A percentile compares a stretch with the other conserved stretches of the same genome.
Evolutionary conservation across 805 yeast species (phyloP).

Genomic region (Osmozyma mogii): DNA sequence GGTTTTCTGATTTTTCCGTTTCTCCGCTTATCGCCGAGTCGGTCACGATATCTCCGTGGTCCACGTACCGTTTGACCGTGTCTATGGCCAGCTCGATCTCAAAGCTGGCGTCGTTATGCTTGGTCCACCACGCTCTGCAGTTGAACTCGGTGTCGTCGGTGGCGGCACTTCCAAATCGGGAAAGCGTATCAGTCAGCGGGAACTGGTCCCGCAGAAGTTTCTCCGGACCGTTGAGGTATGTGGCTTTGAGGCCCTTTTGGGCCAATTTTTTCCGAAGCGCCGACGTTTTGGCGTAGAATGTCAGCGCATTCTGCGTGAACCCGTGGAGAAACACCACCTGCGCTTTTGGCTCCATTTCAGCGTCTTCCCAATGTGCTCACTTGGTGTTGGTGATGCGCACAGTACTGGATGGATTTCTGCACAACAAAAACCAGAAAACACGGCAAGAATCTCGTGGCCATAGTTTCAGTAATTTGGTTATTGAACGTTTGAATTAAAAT

Average conservation of each 20-base stretch:
- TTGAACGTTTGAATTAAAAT: too few relatives aligned
- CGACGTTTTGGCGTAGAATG: conserved; percentile 82
- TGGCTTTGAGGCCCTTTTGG: conserved; percentile 58
- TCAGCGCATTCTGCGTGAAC: conserved; percentile 73
- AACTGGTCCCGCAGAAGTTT: conserved; percentile 59
- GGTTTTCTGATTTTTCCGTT: conserved; percentile 14
- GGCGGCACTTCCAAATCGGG: conserved; percentile 37
- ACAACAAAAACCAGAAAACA: too few relatives aligned
- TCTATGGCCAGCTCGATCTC: conserved; percentile 46
- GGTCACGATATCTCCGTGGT: conserved; percentile 42
- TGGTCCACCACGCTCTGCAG: conserved; percentile 73
- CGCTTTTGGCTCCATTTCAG: too few relatives aligned
- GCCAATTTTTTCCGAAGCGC: conserved; percentile 76
- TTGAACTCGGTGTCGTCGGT: conserved; percentile 21
- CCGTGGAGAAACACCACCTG: conserved; percentile 97
- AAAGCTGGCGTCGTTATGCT: conserved; percentile 37
- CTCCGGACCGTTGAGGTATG: conserved; percentile 75
- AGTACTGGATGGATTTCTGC: too few relatives aligned
- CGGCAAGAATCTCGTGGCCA: too few relatives aligned
- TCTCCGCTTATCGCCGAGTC: conserved; percentile 19
- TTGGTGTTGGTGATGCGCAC: too few relatives aligned
- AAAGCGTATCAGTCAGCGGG: conserved; percentile 58
- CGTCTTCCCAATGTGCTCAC: too few relatives aligned
- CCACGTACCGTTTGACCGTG: conserved; percentile 41
- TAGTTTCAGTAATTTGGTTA: too few relatives aligned